A percentile compares a stretch with the other conserved stretches of the same genome.
Conservation (phyloP, 2,329 filamentous ascomycete genomes). For the Biscogniauxia sp. region DNA sequence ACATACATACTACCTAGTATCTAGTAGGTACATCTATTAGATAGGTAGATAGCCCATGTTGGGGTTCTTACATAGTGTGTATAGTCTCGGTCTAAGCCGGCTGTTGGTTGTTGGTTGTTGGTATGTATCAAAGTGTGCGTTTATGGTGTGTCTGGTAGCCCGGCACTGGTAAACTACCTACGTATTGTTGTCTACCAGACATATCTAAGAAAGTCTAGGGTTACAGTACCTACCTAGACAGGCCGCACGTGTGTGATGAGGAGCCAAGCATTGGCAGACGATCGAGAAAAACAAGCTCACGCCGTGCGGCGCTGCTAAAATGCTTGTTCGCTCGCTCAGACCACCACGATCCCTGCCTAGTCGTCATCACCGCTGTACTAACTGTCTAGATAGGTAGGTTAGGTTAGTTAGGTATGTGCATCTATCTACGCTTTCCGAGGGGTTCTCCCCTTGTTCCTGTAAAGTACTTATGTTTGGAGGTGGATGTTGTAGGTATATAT, state of each 20-base stretch:
- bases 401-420: no score
- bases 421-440: no score
- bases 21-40: no score
- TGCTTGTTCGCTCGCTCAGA: slow-evolving; percentile 9
- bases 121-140: background rate
- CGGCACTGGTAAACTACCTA: no score
- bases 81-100: background rate
- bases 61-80: background rate
- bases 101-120: background rate
- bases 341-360: background rate
- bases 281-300: background rate
- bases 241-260: slow-evolving; percentile 10
- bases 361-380: background rate
- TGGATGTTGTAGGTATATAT: no score
- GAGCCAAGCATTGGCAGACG: slow-evolving; percentile 15
- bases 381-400: no score
- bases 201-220: background rate
- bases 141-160: no score
- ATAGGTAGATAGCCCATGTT: background rate
- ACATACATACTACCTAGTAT: no score
- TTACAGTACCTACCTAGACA: no score
- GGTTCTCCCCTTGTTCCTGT: no score
- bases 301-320: background rate
- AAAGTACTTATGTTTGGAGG: no score
- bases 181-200: no score